phyloP scores from a whole-genome alignment of 345 rosid genomes.

The Brassica napus region DNA sequence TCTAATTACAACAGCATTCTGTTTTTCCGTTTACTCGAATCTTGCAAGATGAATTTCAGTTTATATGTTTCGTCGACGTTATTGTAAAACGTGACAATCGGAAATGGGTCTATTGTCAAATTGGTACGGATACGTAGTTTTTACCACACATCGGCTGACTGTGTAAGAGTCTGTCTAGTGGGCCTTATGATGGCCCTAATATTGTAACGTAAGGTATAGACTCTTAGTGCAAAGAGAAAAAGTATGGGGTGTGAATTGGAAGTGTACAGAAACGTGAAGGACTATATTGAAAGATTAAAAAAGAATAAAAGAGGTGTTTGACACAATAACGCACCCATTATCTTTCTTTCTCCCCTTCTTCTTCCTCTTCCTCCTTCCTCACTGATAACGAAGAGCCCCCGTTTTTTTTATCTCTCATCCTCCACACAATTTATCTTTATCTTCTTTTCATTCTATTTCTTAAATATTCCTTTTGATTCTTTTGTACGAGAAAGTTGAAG shows the following conservation, averaged over 20 bases:
- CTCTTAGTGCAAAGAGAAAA: background rate
- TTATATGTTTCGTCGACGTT: background rate
- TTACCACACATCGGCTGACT: background rate
- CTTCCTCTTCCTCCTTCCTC: conserved; percentile 20
- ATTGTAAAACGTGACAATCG: background rate
- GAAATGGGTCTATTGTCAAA: conserved; percentile 3
- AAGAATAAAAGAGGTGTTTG: conserved; percentile 25
- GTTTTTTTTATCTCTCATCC: conserved; percentile 6
- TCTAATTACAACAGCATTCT: too few species aligned
- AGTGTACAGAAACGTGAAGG: background rate
- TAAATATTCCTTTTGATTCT: background rate
- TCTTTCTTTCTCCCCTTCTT: conserved; percentile 19
- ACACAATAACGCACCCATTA: conserved; percentile 43
- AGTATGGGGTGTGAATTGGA: background rate
- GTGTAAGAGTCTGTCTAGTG: conserved; percentile 1
- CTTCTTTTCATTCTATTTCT: background rate
- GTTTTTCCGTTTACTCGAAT: background rate
- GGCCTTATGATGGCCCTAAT: conserved; percentile 31
- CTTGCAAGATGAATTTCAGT: background rate
- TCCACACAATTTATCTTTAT: background rate
- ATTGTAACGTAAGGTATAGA: background rate
- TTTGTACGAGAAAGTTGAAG: background rate
- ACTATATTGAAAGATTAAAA: background rate
- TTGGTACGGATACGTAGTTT: conserved; percentile 19
- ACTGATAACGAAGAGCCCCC: conserved; percentile 40